Conservation (phyloP, 2,329 filamentous ascomycete genomes). For the Phoma sp. region DNA sequence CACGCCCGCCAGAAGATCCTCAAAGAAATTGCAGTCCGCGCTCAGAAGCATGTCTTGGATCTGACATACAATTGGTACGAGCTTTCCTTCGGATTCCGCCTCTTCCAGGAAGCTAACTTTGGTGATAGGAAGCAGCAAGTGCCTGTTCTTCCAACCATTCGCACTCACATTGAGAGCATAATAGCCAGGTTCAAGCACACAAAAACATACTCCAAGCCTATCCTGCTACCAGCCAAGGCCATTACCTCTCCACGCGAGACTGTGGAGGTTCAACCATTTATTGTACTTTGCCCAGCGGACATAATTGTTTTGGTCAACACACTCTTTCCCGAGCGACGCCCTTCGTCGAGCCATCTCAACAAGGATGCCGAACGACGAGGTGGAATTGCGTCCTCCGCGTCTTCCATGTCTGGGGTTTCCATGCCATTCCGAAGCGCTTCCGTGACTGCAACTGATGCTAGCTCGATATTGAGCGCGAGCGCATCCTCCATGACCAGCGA, state of each 20-base stretch:
- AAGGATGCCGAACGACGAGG: slow-evolving; percentile 54
- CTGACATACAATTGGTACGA: slow-evolving; percentile 72
- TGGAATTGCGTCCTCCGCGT: slow-evolving; percentile 55
- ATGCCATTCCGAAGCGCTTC: slow-evolving; percentile 59
- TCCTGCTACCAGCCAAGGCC: slow-evolving; percentile 72
- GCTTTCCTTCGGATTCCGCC: slow-evolving; percentile 25
- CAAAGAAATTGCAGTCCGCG: slow-evolving; percentile 77
- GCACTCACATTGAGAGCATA: slow-evolving; percentile 74
- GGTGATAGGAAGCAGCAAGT: slow-evolving; percentile 61
- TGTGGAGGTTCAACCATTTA: slow-evolving; percentile 77
- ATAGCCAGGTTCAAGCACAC: slow-evolving; percentile 64
- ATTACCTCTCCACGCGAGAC: slow-evolving; percentile 76
- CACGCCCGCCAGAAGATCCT: slow-evolving; percentile 80
- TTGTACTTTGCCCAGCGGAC: slow-evolving; percentile 81
- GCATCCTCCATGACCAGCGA: slow-evolving; percentile 76
- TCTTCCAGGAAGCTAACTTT: slow-evolving; percentile 30
- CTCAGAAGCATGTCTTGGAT: slow-evolving; percentile 79
- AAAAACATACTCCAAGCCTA: slow-evolving; percentile 56
- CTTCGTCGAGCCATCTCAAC: slow-evolving; percentile 61
- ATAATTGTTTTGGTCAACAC: slow-evolving; percentile 80
- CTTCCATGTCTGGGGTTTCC: slow-evolving; percentile 57
- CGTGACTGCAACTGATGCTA: slow-evolving; percentile 63
- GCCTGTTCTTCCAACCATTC: slow-evolving; percentile 67
- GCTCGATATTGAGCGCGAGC: slow-evolving; percentile 74
- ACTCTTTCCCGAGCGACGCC: slow-evolving; percentile 77